phyloP scores from a whole-genome alignment of 2,329 filamentous ascomycete genomes.

The Colletotrichum magnum region DNA sequence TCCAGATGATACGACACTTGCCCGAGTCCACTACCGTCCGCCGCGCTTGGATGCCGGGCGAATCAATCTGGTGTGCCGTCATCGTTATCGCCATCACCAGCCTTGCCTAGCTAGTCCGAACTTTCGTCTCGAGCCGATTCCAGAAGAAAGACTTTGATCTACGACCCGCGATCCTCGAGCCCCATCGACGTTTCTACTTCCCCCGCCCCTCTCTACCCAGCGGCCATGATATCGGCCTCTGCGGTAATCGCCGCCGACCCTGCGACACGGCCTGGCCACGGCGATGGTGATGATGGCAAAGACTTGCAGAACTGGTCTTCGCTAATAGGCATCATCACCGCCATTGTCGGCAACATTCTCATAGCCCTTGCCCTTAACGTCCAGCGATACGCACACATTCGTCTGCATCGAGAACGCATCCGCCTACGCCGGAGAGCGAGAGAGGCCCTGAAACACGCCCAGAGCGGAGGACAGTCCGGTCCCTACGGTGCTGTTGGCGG shows the following conservation, averaged over 20 bases:
- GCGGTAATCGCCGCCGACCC: constrained; percentile 35
- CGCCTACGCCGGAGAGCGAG: constrained; percentile 69
- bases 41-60: constrained; percentile 36
- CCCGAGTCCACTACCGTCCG: constrained; percentile 32
- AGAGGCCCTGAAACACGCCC: constrained; percentile 64
- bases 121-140: background rate
- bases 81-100: constrained; percentile 31
- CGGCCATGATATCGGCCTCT: constrained; percentile 27
- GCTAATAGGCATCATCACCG: constrained; percentile 93
- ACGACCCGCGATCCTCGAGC: constrained; percentile 4
- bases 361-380: constrained; percentile 97
- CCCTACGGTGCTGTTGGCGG: constrained; percentile 53
- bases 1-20: constrained; percentile 38
- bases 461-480: constrained; percentile 47
- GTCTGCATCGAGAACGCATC: constrained; percentile 79
- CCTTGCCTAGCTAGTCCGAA: constrained; percentile 29
- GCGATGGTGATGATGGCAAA: constrained; percentile 58
- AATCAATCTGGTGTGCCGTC: constrained; percentile 26
- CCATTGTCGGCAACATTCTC: constrained; percentile 91
- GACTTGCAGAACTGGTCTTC: constrained; percentile 85
- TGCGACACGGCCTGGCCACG: constrained; percentile 29
- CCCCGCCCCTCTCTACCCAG: constrained; percentile 3
- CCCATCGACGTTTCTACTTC: background rate
- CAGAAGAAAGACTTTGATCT: constrained; percentile 6
- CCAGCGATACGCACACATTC: constrained; percentile 94